A percentile compares a stretch with the other conserved stretches of the same genome.
Conservation (phyloP, 2,329 filamentous ascomycete genomes). For the Hymenoscyphus linearis region DNA sequence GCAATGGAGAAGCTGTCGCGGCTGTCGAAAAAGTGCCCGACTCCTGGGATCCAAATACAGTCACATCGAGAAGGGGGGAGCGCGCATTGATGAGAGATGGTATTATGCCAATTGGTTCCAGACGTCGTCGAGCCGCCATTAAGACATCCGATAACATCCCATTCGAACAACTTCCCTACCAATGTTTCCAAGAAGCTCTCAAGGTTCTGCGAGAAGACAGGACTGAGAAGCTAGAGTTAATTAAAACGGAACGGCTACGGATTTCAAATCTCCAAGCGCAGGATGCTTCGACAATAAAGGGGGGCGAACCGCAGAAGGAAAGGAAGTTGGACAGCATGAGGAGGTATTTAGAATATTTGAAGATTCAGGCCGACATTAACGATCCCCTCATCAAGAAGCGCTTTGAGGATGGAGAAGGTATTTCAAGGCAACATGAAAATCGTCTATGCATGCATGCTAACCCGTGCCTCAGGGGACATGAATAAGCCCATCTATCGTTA, state of each 20-base stretch:
- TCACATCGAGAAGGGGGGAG: constrained; percentile 59
- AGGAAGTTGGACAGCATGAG: constrained; percentile 64
- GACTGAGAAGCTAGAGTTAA: constrained; percentile 70
- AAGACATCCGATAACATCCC: constrained; percentile 61
- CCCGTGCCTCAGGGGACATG: constrained; percentile 68
- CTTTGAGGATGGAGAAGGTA: constrained; percentile 89
- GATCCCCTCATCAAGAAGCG: constrained; percentile 89
- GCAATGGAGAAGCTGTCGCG: constrained; percentile 31
- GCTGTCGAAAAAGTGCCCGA: constrained; percentile 35
- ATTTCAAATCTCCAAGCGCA: constrained; percentile 62
- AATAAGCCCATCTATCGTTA: constrained; percentile 92
- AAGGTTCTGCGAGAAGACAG: constrained; percentile 77
- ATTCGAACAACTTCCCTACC: constrained; percentile 92
- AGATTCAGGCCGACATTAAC: constrained; percentile 90
- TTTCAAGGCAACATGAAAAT: constrained; percentile 21
- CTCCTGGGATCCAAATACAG: constrained; percentile 63
- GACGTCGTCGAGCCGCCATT: constrained; percentile 72
- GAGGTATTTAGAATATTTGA: constrained; percentile 68
- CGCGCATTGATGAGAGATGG: constrained; percentile 62
- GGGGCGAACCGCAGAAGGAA: constrained; percentile 61
- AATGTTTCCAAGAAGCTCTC: constrained; percentile 95
- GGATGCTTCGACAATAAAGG: constrained; percentile 50
- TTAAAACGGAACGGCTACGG: constrained; percentile 60
- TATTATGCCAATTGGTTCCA: constrained; percentile 71
- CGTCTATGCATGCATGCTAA: constrained; percentile 19